These are phyloP conservation scores for Aspergillus indologenus DNA, from an alignment of 495 filamentous ascomycete genomes.

Conservation along the genomic window DNA sequence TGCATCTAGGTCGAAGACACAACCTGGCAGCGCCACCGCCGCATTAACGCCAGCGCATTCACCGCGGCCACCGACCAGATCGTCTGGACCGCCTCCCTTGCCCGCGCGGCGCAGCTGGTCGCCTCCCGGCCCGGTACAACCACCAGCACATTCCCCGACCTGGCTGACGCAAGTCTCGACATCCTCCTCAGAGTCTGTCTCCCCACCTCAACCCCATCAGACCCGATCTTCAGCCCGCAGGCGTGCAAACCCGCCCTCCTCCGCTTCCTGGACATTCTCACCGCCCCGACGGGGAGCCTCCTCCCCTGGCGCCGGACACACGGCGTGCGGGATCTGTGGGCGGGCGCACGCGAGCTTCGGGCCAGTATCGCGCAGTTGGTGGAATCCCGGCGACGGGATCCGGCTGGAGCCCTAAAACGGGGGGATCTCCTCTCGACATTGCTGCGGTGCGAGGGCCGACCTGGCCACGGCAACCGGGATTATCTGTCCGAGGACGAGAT, in stretches of 20 bases:
- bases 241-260: neutral
- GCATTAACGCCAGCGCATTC: slow-evolving; percentile 6
- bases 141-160: slow-evolving; percentile 2
- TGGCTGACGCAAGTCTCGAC: slow-evolving; percentile 4
- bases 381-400: neutral
- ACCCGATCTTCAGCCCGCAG: neutral
- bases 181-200: slow-evolving; percentile 11
- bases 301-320: no score
- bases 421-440: slow-evolving; percentile 9
- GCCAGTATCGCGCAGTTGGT: neutral
- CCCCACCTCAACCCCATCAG: neutral
- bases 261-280: neutral
- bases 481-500: neutral
- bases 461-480: neutral
- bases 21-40: slow-evolving; percentile 12
- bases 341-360: neutral
- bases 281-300: no score
- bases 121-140: neutral
- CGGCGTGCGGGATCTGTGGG: neutral
- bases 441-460: neutral
- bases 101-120: neutral
- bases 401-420: no score
- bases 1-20: slow-evolving; percentile 5
- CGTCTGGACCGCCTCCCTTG: slow-evolving; percentile 7
- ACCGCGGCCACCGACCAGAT: neutral